Base-by-base conservation (phyloP, 495 filamentous ascomycete species). In the Lentithecium fluviatile region DNA sequence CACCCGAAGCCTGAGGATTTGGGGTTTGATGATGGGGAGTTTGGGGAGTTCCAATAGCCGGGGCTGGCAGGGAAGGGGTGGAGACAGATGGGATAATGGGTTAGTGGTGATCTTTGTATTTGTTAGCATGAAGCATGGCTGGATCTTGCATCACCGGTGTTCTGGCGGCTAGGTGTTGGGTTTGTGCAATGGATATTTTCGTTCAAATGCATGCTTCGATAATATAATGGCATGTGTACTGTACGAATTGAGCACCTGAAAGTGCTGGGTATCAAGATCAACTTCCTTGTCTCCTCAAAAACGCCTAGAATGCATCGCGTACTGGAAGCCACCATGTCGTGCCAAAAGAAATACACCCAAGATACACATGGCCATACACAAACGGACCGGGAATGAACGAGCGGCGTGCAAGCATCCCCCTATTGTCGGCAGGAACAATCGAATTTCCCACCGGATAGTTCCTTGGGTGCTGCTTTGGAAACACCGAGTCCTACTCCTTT, bases 11-110 rank as follows among this genome's bases (percentile, higher is more conserved):
- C 73, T 17, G 56, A 71, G 36, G 76, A 79, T 42, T 57, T 80
- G 25, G 77, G 77, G 0, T 80, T 80, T 43, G 77, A 80, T 61
- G 77, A 80, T 67, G 77, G 77, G 7, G 77, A 80, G 52, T 80
- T 80, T 70, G 77, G 77, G n/a, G 77, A 80, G 63, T 80, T 80
- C 54, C 77, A 79, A 64, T 80, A 71, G 70, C n/a, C n/a, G n/a
- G n/a, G 15, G 38, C 6, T 8, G 7, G 49, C 17, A n/a, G 52
- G 48, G 17, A 38, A 38, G 2, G 36, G 23, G 4, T 12, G 21
- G 38, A 10, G 45, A 1, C 20, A 37, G 10, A 46, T 11, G 45
- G 37, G 15, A 23, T 21, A 23, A 26, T 8, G 15, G 48, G 47
- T 32, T 2, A 19, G 29, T 26, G 26, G 26, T 24, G 32, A 32